These are phyloP conservation scores for Penicillium coprophilum DNA, from an alignment of 495 filamentous ascomycete species.

Conservation along the genomic window DNA sequence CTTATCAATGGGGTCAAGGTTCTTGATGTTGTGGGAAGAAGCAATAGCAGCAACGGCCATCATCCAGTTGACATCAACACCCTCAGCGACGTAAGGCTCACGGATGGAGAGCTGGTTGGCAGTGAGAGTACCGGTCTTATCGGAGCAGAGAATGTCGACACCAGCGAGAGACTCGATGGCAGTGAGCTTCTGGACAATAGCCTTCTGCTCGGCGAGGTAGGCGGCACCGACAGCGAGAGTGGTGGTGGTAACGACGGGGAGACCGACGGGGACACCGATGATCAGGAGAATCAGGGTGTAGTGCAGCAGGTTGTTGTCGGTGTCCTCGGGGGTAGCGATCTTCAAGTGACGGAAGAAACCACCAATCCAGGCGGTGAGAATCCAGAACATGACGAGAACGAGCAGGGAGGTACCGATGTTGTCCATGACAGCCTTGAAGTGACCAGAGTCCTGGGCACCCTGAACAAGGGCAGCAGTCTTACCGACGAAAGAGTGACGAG, in stretches of 20 bases:
- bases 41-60: constrained; percentile 74
- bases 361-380: constrained; percentile 70
- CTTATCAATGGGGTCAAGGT: constrained; percentile 75
- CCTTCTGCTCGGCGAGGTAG: constrained; percentile 71
- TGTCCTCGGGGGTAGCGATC: constrained; percentile 60
- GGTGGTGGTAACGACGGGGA: constrained; percentile 72
- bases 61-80: constrained; percentile 78
- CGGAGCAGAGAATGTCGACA: constrained; percentile 74
- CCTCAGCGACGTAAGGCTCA: constrained; percentile 72
- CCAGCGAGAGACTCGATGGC: constrained; percentile 75
- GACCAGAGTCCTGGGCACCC: constrained; percentile 68
- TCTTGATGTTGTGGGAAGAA: constrained; percentile 75
- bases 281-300: constrained; percentile 69
- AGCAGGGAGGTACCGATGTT: constrained; percentile 71
- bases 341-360: constrained; percentile 71
- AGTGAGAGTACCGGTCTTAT: constrained; percentile 78
- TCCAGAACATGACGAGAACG: constrained; percentile 72
- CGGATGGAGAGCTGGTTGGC: constrained; percentile 75
- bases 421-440: constrained; percentile 85
- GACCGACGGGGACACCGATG: constrained; percentile 74
- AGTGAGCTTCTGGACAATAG: constrained; percentile 74
- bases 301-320: constrained; percentile 57
- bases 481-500: constrained; percentile 69
- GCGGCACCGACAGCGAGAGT: constrained; percentile 74
- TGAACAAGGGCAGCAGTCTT: constrained; percentile 69